Base-by-base conservation (phyloP, 495 filamentous ascomycete genomes). In the Polyplosphaeria fusca region DNA sequence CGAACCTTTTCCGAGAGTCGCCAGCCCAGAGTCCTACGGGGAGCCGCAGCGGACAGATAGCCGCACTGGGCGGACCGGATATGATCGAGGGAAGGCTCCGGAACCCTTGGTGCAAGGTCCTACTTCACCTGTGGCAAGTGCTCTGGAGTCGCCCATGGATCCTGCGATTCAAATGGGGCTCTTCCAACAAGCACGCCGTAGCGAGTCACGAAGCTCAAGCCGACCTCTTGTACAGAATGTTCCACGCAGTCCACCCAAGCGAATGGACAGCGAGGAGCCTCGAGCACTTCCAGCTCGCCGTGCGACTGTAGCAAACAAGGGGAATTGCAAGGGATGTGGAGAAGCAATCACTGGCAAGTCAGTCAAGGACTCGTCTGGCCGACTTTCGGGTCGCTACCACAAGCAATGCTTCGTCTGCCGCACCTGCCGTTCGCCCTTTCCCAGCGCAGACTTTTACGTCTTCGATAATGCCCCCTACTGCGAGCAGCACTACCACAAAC, bases 401-500 rank as follows among this genome's bases (percentile, higher is more conserved):
- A 91, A 91, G 62, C 78, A 84, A 13, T 98, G 93, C 66, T 97
- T 98, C 68, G 88, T 92, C 3, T 98, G 93, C 76, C 82, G 81
- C 2, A 89, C 87, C 5, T 98, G 93, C 74, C 73, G 73, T 12
- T 79, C 81, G 22, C 87, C 91, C 2, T 98, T 98, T 65, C 76
- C 83, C 41, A 92, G 91, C 0, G 79, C 88, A 1, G 91, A 93
- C 47, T 98, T 98, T 65, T 98, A 98, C 71, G 91, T 98, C 32
- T 74, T 89, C 30, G 74, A 87, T 60, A 88, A 98, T 70, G 74
- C 82, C 7, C 93, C 93, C 2, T 96, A 88, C 74, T 98, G 93
- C 74, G 85, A 87, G 27, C 84, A 85, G 28, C 91, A 98, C 70
- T 98, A 98, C 67, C 93, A 98, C 71, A 79, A 87, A 68, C 79